Evolutionary conservation across 208 protist species (phyloP).

Genomic region (Endotrypanum monterogeii): DNA sequence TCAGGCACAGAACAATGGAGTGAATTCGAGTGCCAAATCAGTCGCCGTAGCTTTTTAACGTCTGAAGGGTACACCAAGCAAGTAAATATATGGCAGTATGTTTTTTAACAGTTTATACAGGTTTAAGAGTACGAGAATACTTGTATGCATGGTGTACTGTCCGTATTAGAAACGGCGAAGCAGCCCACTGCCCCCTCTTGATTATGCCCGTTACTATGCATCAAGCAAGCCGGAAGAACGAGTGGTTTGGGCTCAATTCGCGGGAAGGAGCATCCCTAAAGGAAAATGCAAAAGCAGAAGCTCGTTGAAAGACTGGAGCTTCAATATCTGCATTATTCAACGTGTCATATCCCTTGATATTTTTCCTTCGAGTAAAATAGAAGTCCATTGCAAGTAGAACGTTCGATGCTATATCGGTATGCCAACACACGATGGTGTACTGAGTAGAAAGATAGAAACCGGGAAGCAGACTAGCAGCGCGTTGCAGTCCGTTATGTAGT

Average conservation of each 20-base stretch:
- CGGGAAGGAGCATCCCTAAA: background rate
- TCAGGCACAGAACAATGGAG: background rate
- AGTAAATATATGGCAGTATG: background rate
- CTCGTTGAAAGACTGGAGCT: background rate
- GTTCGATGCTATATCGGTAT: background rate
- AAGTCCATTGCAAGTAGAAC: background rate
- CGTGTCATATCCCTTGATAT: background rate
- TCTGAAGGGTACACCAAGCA: background rate
- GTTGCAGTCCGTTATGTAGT: background rate
- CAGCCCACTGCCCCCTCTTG: background rate
- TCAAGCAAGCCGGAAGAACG: background rate
- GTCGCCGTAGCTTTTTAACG: background rate
- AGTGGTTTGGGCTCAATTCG: background rate
- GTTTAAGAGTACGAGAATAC: background rate
- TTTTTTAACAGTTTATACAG: too few relatives aligned
- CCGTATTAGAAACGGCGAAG: background rate
- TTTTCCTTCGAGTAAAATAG: background rate
- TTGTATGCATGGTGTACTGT: too few relatives aligned
- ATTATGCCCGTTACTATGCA: background rate
- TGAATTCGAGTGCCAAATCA: background rate
- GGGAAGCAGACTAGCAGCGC: background rate
- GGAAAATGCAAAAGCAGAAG: background rate
- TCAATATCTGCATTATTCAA: background rate
- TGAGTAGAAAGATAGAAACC: slow-evolving; percentile 2
- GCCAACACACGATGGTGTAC: background rate